These are phyloP conservation scores for Teunomyces barrocoloradensis DNA, from an alignment of 805 yeast genomes.

Conservation along the genomic window DNA sequence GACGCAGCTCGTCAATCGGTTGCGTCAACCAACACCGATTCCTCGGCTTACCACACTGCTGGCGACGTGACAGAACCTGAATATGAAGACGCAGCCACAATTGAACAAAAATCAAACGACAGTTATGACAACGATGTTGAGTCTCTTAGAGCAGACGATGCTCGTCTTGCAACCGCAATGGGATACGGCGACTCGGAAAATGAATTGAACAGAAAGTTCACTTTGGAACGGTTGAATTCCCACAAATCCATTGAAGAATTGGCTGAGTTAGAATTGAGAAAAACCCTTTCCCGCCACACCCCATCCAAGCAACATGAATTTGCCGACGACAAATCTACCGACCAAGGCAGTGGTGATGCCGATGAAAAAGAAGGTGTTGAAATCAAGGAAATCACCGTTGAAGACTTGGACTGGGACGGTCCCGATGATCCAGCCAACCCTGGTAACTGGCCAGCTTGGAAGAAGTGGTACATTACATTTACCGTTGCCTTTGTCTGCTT, in stretches of 20 bases:
- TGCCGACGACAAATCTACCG: neutral
- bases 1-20: conserved; percentile 12
- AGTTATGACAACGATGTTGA: conserved; percentile 1
- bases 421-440: conserved; percentile 65
- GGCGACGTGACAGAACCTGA: conserved; percentile 15
- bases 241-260: conserved; percentile 17
- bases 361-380: neutral
- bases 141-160: neutral
- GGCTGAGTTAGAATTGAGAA: conserved; percentile 13
- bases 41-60: conserved; percentile 37
- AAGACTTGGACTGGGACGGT: conserved; percentile 53
- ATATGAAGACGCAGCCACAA: conserved; percentile 1
- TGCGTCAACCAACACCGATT: conserved; percentile 22
- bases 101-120: neutral
- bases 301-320: neutral
- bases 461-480: conserved; percentile 65
- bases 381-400: conserved; percentile 9
- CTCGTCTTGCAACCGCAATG: neutral
- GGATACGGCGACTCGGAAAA: conserved; percentile 11
- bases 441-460: conserved; percentile 62
- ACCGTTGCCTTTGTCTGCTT: conserved; percentile 63
- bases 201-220: conserved; percentile 13
- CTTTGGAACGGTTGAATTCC: conserved; percentile 19
- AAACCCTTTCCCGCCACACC: neutral
- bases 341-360: neutral